Base-by-base conservation (phyloP, 371 early-diverging fungal genomes). In the Mortierella sp. region DNA sequence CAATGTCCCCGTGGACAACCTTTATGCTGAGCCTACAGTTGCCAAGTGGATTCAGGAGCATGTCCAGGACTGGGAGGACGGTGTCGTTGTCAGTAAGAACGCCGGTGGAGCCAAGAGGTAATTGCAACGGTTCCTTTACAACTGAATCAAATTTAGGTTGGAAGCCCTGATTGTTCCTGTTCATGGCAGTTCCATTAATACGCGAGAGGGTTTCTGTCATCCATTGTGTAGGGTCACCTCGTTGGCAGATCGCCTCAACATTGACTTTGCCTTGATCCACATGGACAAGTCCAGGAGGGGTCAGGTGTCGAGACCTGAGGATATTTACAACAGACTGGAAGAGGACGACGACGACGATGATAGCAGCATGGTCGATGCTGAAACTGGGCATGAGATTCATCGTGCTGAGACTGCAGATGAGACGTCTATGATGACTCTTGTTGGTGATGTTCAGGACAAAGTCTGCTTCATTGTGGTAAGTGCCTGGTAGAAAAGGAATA, bases 91-190 rank as follows among this genome's bases (percentile, higher is more conserved):
- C 28, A 90, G 93, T 68, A 97, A 97, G 86, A 97, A 98, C 80
- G 95, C 98, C n/a, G 98, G 98, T 58, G 97, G 96, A 39, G 95
- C 96, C 69, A 96, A 97, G 84, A 89, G 97, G 95, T 93, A 83
- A 58, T 45, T 19, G 18, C 24, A 45, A 45, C 16, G 48, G 24
- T 45, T 45, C 46, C 21, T 30, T 42, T 4, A 47, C 31, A 24
- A 16, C 10, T n/a, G n/a, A 3, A 30, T 21, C 30, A 39, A 12
- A 41, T 2, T 45, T 18, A n/a, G n/a, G 13, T n/a, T n/a, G 46
- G 46, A 45, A 45, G 6, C n/a, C 46, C 46, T 5, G 39, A 14
- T 7, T 39, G 9, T 42, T 49, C 24, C n/a, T n/a, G n/a, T n/a
- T n/a, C n/a, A n/a, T n/a, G n/a, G n/a, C n/a, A n/a, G n/a, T 48